Conservation (phyloP, 2,329 filamentous ascomycete species). For the Phaeosphaeria sp. region DNA sequence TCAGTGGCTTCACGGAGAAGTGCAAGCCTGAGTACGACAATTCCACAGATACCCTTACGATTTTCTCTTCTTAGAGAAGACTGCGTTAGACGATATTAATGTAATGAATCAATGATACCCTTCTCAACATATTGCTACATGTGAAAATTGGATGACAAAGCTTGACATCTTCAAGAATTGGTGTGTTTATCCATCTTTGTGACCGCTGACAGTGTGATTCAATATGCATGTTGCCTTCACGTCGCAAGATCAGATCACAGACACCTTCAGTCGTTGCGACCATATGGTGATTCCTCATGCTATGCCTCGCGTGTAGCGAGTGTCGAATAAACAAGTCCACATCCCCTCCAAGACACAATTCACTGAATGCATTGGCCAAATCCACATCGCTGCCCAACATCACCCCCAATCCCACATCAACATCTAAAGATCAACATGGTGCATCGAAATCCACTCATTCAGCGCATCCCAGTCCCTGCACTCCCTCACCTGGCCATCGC, state of each 20-base stretch:
- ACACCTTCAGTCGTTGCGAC: too few species aligned
- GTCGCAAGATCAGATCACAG: too few species aligned
- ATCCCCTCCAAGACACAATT: too few species aligned
- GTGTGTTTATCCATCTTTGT: too few species aligned
- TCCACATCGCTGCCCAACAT: too few species aligned
- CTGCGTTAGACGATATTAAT: background rate
- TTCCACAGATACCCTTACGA: slow-evolving; percentile 50
- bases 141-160: background rate
- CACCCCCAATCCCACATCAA: too few species aligned
- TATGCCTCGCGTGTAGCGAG: too few species aligned
- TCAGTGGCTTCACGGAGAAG: slow-evolving; percentile 52
- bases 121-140: background rate
- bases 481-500: background rate
- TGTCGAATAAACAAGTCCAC: too few species aligned
- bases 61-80: background rate
- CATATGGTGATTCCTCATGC: too few species aligned
- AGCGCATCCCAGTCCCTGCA: background rate
- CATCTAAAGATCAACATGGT: background rate
- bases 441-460: background rate
- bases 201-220: too few species aligned
- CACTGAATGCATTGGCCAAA: too few species aligned
- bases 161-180: background rate
- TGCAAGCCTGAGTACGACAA: slow-evolving; percentile 54
- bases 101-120: background rate
- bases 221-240: too few species aligned